phyloP scores from a whole-genome alignment of 176 grass and related monocot genomes.

The Aegilops tauschii region DNA sequence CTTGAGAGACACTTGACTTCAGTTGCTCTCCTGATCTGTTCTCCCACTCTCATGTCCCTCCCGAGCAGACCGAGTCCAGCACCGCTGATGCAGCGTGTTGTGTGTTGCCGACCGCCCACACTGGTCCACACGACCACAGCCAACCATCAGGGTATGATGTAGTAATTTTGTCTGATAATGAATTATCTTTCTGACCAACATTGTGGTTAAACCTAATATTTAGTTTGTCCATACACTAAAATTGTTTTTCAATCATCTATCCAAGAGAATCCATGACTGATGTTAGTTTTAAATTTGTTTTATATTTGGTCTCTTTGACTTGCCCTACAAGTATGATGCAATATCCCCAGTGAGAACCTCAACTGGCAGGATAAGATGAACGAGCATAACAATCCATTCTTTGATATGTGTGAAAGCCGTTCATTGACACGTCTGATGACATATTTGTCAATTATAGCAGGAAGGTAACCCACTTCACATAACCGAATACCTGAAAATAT shows the following conservation, averaged over 20 bases:
- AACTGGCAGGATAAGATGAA: slow-evolving; percentile 81
- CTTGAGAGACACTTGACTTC: too few species aligned
- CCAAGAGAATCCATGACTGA: slow-evolving; percentile 55
- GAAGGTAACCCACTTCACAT: slow-evolving; percentile 42
- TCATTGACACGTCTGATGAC: slow-evolving; percentile 54
- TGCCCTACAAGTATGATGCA: slow-evolving; percentile 69
- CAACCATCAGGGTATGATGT: too few species aligned
- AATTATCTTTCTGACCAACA: slow-evolving; percentile 67
- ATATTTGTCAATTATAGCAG: slow-evolving; percentile 83
- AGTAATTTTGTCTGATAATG: slow-evolving; percentile 12
- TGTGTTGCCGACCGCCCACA: too few species aligned
- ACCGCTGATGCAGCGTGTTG: too few species aligned
- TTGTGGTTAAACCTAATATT: too few species aligned
- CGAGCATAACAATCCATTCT: slow-evolving; percentile 76
- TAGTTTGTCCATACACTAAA: too few species aligned
- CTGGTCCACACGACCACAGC: too few species aligned
- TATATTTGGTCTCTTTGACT: neutral
- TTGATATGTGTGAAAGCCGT: slow-evolving; percentile 23
- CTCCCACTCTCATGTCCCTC: too few species aligned
- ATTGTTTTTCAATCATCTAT: slow-evolving; percentile 47
- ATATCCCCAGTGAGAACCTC: slow-evolving; percentile 57
- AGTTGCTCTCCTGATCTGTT: too few species aligned
- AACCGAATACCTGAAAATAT: neutral
- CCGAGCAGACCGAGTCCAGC: too few species aligned
- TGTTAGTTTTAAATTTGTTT: neutral